Percentiles rank a stretch among this genome's conserved stretches.
These are phyloP conservation scores for Trichoderma parareesei DNA, from an alignment of 495 filamentous ascomycete species.

Conservation along the genomic window DNA sequence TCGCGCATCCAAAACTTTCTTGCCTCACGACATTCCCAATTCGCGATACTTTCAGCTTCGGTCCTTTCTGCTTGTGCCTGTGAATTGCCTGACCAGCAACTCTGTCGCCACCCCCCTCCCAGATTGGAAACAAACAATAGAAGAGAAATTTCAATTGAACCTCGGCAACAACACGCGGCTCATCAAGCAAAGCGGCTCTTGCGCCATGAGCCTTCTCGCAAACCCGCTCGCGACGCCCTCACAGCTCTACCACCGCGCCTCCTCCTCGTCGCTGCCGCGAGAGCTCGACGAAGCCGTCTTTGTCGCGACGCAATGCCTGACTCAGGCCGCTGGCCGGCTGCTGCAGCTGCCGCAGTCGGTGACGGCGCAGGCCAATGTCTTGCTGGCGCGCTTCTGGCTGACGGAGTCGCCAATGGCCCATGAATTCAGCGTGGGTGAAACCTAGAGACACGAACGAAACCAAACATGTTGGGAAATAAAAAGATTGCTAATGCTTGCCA, in stretches of 20 bases:
- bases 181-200: no score
- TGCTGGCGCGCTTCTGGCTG: slow-evolving; percentile 82
- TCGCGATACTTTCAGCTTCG: not conserved
- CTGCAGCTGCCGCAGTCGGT: slow-evolving; percentile 81
- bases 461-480: no score
- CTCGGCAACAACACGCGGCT: no score
- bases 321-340: slow-evolving; percentile 80
- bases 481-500: slow-evolving; percentile 12
- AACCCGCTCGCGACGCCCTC: slow-evolving; percentile 81
- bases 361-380: slow-evolving; percentile 80
- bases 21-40: not conserved
- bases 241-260: slow-evolving; percentile 53
- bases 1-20: not conserved
- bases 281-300: slow-evolving; percentile 69
- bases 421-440: slow-evolving; percentile 37
- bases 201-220: slow-evolving; percentile 51
- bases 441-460: not conserved
- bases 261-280: slow-evolving; percentile 58
- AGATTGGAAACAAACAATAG: no score
- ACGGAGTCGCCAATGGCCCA: slow-evolving; percentile 37
- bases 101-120: not conserved
- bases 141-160: no score
- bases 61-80: no score
- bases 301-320: slow-evolving; percentile 64
- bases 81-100: no score